These are phyloP conservation scores for Fraxinus americana DNA, from an alignment of 257 asterid genomes.

Conservation along the genomic window DNA sequence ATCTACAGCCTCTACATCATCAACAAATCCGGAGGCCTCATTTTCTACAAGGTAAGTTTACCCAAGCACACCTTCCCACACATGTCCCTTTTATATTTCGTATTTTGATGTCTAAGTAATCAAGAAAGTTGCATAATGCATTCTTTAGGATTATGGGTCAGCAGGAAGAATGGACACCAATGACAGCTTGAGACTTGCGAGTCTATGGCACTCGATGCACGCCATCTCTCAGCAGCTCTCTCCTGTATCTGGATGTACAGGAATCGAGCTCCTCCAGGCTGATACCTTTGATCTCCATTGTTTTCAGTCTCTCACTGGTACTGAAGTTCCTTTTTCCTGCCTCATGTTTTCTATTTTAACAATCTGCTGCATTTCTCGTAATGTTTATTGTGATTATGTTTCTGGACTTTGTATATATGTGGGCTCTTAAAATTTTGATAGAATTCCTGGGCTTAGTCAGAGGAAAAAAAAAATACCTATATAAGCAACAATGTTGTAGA, in stretches of 20 bases:
- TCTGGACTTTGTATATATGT: neutral
- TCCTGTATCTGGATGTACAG: slow-evolving; percentile 78
- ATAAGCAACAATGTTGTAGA: neutral
- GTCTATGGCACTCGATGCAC: slow-evolving; percentile 99
- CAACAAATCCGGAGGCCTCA: slow-evolving; percentile 96
- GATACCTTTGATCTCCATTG: slow-evolving; percentile 93
- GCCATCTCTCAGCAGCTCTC: slow-evolving; percentile 99
- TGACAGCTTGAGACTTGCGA: slow-evolving; percentile 88
- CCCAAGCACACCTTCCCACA: neutral
- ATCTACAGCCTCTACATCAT: slow-evolving; percentile 86
- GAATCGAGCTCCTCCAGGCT: slow-evolving; percentile 95
- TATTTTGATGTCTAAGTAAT: neutral
- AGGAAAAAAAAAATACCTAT: neutral
- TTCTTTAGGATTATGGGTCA: slow-evolving; percentile 75
- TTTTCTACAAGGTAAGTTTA: slow-evolving; percentile 67
- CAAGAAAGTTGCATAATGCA: neutral
- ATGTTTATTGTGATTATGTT: neutral
- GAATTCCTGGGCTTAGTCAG: neutral
- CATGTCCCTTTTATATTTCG: neutral
- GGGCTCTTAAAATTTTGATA: neutral
- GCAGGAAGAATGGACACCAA: slow-evolving; percentile 96
- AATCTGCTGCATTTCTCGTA: neutral
- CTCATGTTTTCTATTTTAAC: neutral
- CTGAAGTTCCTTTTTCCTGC: neutral
- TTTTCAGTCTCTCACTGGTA: slow-evolving; percentile 94